A percentile compares a stretch with the other conserved stretches of the same genome.
Conservation (phyloP, 345 rosid genomes). For the Iberis pinnata region DNA sequence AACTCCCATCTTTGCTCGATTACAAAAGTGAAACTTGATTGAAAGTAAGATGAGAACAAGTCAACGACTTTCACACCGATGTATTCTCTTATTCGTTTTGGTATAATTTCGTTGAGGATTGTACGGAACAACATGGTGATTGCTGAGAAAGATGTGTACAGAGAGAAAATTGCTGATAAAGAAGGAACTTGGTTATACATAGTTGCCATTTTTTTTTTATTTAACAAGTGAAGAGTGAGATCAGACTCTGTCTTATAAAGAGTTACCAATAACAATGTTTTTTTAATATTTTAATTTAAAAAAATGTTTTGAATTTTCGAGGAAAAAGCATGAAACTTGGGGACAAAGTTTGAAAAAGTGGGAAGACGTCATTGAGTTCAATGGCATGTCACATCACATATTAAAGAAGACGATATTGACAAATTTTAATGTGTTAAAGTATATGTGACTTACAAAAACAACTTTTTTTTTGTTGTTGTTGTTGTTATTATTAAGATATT, state of each 20-base stretch:
- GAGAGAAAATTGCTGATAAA: slow-evolving; percentile 23
- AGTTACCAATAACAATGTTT: too few species aligned
- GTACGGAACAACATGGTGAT: slow-evolving; percentile 26
- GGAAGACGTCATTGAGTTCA: too few species aligned
- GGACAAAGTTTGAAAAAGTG: too few species aligned
- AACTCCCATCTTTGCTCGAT: slow-evolving; percentile 26
- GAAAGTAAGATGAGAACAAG: slow-evolving; percentile 19
- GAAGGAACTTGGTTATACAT: slow-evolving; percentile 25
- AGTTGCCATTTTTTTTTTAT: slow-evolving; percentile 21
- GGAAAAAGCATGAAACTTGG: too few species aligned
- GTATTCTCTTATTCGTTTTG: slow-evolving; percentile 20
- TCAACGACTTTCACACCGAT: background rate
- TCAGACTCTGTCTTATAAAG: too few species aligned
- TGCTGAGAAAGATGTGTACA: slow-evolving; percentile 28
- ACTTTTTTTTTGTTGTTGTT: too few species aligned
- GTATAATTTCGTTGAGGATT: slow-evolving; percentile 23
- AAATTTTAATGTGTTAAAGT: too few species aligned
- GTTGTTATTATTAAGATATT: too few species aligned
- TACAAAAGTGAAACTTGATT: slow-evolving; percentile 24
- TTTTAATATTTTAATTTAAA: background rate
- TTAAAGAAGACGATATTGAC: too few species aligned
- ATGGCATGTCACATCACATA: too few species aligned
- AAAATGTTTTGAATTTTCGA: background rate
- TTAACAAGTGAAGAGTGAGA: too few species aligned
- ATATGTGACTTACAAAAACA: too few species aligned